These are phyloP conservation scores for Trichosanthes truncata DNA, from an alignment of 306 rosid genomes.

Conservation along the genomic window DNA sequence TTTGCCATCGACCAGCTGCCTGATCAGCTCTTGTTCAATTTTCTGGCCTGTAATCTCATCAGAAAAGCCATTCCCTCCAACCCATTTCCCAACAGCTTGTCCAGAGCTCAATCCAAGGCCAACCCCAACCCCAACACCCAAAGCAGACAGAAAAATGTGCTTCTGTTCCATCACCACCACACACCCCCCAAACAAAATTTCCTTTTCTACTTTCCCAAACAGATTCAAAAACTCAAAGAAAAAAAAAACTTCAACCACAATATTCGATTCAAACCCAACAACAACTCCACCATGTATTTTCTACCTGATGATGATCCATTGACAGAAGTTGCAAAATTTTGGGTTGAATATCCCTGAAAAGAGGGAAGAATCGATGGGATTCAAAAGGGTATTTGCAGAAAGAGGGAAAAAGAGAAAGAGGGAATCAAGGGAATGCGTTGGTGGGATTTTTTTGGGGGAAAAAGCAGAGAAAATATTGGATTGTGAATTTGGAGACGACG, in stretches of 20 bases:
- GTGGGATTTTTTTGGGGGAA: not conserved
- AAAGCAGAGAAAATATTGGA: not conserved
- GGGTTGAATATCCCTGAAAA: not conserved
- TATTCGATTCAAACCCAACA: not conserved
- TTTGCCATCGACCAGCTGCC: constrained; percentile 50
- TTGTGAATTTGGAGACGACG: not conserved
- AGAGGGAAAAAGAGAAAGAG: not conserved
- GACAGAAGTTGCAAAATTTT: not conserved
- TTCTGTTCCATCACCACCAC: constrained; percentile 69
- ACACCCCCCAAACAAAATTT: not conserved
- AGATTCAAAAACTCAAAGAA: not conserved
- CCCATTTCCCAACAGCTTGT: constrained; percentile 72
- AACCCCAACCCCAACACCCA: constrained; percentile 94
- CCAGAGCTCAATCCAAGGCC: constrained; percentile 83
- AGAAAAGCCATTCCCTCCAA: constrained; percentile 41
- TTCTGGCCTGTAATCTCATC: constrained; percentile 57
- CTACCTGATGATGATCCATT: constrained; percentile 2
- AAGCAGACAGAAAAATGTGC: constrained; percentile 78
- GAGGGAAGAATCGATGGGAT: not conserved
- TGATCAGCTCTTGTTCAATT: constrained; percentile 63
- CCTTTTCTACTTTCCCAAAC: not conserved
- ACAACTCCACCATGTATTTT: not conserved
- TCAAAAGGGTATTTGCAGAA: not conserved
- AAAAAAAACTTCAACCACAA: not conserved
- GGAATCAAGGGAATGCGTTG: constrained; percentile 10